phyloP scores from a whole-genome alignment of 2,329 filamentous ascomycete genomes.

The Zasmidium angulare region DNA sequence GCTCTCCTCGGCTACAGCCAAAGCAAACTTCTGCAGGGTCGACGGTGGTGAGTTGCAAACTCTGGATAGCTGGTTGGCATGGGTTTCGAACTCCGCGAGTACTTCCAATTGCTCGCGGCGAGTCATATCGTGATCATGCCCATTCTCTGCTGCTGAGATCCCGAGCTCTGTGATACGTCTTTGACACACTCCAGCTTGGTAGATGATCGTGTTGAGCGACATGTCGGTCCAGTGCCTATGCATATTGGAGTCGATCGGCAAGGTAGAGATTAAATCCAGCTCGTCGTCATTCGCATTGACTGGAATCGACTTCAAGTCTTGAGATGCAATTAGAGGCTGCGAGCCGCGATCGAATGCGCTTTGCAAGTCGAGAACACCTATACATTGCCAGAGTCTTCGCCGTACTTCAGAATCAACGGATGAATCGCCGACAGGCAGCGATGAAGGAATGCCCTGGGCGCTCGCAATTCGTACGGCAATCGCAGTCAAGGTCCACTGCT shows the following conservation, averaged over 20 bases:
- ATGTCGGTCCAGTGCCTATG: slow-evolving; percentile 7
- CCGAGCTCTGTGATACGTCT: slow-evolving; percentile 9
- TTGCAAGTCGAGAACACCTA: slow-evolving; percentile 12
- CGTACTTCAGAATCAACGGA: slow-evolving; percentile 1
- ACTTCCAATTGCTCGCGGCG: slow-evolving; percentile 1
- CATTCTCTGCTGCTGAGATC: neutral
- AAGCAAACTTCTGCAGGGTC: neutral
- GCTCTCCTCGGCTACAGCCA: slow-evolving; percentile 7
- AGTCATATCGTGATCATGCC: neutral
- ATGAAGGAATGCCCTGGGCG: slow-evolving; percentile 6
- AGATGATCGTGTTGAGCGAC: slow-evolving; percentile 2
- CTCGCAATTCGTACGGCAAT: slow-evolving; percentile 8
- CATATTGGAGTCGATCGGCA: neutral
- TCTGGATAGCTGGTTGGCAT: neutral
- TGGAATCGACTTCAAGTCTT: neutral
- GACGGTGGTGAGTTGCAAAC: neutral
- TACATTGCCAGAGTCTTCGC: slow-evolving; percentile 11
- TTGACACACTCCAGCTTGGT: slow-evolving; percentile 8
- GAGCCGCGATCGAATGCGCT: slow-evolving; percentile 13
- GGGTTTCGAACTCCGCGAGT: slow-evolving; percentile 6
- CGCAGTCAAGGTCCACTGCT: slow-evolving; percentile 11
- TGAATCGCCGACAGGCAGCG: neutral
- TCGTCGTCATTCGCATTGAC: slow-evolving; percentile 6
- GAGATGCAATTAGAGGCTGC: slow-evolving; percentile 1
- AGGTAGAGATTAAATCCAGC: neutral